Evolutionary conservation across 352 stramenopile genomes (phyloP).

Genomic region (Aphanomyces euteiches): DNA sequence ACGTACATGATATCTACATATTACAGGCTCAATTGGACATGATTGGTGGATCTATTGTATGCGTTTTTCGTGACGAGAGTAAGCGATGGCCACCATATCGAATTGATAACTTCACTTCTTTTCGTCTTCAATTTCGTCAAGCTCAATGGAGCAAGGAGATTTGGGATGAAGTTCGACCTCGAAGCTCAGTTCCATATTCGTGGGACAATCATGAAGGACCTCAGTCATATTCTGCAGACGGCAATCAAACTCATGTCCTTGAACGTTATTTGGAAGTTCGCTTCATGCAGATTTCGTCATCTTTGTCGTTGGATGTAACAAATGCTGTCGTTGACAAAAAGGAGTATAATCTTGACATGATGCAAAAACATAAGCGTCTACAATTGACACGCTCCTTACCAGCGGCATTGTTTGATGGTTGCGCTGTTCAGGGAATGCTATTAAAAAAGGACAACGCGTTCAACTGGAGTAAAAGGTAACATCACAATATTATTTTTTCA

Average conservation of each 20-base stretch:
- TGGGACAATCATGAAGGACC: conserved; percentile 78
- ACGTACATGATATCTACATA: conserved; percentile 80
- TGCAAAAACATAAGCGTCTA: conserved; percentile 72
- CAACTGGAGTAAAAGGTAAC: conserved; percentile 88
- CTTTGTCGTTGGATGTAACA: conserved; percentile 54
- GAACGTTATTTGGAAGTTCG: conserved; percentile 69
- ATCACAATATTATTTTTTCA: conserved; percentile 87
- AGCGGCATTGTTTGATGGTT: conserved; percentile 71
- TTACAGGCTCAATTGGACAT: conserved; percentile 85
- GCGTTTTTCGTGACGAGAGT: conserved; percentile 83
- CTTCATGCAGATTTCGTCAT: conserved; percentile 85
- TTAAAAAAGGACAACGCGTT: conserved; percentile 86
- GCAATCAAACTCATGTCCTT: conserved; percentile 48
- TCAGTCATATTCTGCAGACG: conserved; percentile 44
- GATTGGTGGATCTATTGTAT: conserved; percentile 75
- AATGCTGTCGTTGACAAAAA: conserved; percentile 82
- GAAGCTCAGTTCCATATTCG: conserved; percentile 75
- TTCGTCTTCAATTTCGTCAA: conserved; percentile 85
- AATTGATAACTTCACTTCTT: conserved; percentile 90
- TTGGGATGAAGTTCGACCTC: conserved; percentile 71
- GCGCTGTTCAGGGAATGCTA: conserved; percentile 74
- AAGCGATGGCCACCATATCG: conserved; percentile 84
- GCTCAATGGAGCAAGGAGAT: conserved; percentile 63
- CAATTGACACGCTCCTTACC: conserved; percentile 79
- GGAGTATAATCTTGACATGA: conserved; percentile 86